A percentile compares a stretch with the other conserved stretches of the same genome.
Evolutionary conservation across 495 filamentous ascomycete genomes (phyloP).

Genomic region (Aspergillus egyptiacus): DNA sequence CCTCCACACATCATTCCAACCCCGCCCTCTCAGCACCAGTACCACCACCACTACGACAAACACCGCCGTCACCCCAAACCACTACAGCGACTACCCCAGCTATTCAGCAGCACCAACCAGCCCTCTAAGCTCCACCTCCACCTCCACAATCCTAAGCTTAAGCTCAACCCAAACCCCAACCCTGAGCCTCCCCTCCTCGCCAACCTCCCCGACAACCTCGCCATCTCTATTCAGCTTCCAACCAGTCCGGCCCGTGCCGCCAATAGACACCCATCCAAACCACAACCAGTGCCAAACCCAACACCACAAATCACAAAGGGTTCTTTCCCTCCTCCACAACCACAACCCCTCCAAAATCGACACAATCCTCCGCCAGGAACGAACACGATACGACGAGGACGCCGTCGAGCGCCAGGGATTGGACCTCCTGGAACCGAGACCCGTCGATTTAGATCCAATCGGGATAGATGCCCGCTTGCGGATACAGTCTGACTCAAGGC

Average conservation of each 20-base stretch:
- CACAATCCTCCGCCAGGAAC: constrained; percentile 38
- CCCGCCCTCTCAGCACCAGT: constrained; percentile 16
- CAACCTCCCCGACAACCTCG: constrained; percentile 28
- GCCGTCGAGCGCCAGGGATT: constrained; percentile 37
- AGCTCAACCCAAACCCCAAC: constrained; percentile 1
- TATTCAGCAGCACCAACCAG: constrained; percentile 6
- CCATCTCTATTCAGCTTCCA: constrained; percentile 16
- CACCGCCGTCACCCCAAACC: constrained; percentile 12
- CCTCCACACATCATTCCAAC: constrained; percentile 27
- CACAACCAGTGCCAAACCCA: constrained; percentile 24
- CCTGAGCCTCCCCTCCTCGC: constrained; percentile 13
- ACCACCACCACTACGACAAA: background rate
- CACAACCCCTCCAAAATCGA: constrained; percentile 35
- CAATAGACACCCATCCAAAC: constrained; percentile 17
- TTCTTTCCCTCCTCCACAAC: constrained; percentile 2
- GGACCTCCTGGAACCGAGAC: constrained; percentile 42
- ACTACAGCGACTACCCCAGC: constrained; percentile 12
- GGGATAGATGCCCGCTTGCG: background rate
- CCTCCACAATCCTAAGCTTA: constrained; percentile 15
- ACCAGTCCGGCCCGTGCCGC: background rate
- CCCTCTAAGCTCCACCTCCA: constrained; percentile 26
- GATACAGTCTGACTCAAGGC: background rate
- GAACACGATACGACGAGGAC: constrained; percentile 32
- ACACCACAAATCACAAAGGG: too few species aligned
- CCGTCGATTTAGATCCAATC: constrained; percentile 26